Conservation (phyloP, 768 basidiomycete genomes). For the Leccinum longicurvipes region DNA sequence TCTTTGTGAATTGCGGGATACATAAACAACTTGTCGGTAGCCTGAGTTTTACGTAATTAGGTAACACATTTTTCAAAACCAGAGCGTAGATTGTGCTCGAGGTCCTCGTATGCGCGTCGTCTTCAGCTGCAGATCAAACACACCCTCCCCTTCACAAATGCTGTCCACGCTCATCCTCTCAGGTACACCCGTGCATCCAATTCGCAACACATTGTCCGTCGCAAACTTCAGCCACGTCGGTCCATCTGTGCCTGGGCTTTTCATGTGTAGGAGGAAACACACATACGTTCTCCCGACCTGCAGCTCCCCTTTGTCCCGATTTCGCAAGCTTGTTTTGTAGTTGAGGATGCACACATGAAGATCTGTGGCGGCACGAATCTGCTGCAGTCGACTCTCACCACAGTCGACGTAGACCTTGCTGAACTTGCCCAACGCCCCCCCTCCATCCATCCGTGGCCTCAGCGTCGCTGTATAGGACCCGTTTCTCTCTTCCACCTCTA, state of each 20-base stretch:
- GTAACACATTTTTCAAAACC: too few species aligned
- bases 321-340: constrained; percentile 2
- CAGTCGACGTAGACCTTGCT: constrained; percentile 14
- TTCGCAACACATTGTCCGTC: constrained; percentile 22
- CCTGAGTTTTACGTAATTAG: too few species aligned
- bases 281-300: constrained; percentile 17
- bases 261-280: constrained; percentile 21
- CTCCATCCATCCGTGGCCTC: background rate
- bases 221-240: constrained; percentile 23
- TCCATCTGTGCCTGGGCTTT: background rate
- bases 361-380: constrained; percentile 12
- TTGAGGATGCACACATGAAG: constrained; percentile 24
- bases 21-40: too few species aligned
- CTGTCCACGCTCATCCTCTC: background rate
- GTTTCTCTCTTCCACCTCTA: background rate
- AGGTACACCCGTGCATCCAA: constrained; percentile 10
- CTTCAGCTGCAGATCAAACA: constrained; percentile 10
- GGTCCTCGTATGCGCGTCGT: constrained; percentile 15
- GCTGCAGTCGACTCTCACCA: constrained; percentile 13
- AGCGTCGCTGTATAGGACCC: constrained; percentile 15
- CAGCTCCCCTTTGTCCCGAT: constrained; percentile 7
- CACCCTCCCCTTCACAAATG: background rate
- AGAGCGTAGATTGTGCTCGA: constrained; percentile 1
- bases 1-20: too few species aligned
- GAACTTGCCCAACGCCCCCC: constrained; percentile 4